phyloP scores from a whole-genome alignment of 2,329 filamentous ascomycete genomes.

The Colletotrichum chlorophyti region DNA sequence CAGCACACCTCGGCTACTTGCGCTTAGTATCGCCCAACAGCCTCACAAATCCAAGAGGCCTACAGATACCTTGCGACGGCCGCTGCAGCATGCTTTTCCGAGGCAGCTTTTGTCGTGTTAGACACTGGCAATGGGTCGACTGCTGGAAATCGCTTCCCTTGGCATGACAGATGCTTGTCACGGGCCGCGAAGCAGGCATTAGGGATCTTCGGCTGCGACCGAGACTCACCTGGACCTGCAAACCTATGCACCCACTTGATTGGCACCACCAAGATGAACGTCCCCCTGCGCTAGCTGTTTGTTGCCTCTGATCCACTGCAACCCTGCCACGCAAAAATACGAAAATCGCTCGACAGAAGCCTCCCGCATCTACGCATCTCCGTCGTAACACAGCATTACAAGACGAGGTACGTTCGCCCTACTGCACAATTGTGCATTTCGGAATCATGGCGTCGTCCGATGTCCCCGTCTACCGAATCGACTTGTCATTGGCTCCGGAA shows the following conservation, averaged over 20 bases:
- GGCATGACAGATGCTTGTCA: neutral
- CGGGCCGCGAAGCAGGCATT: slow-evolving; percentile 16
- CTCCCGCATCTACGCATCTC: no score
- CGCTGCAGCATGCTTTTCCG: no score
- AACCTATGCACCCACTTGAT: neutral
- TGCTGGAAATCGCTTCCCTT: neutral
- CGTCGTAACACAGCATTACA: no score
- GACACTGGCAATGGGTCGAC: no score
- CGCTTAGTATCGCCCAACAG: no score
- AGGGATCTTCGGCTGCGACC: slow-evolving; percentile 15
- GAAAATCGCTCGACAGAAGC: no score
- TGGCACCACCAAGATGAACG: neutral
- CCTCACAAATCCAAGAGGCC: no score
- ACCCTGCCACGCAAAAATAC: neutral
- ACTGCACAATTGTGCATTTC: no score
- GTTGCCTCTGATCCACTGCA: neutral
- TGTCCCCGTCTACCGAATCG: slow-evolving; percentile 45
- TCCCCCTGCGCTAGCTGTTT: neutral
- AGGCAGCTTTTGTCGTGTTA: no score
- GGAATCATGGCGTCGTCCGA: slow-evolving; percentile 12
- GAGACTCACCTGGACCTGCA: neutral
- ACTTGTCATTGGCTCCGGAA: slow-evolving; percentile 59
- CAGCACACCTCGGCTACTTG: neutral
- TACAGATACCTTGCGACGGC: no score
- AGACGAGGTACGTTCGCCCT: no score